These are phyloP conservation scores for Lichtheimia hyalospora DNA, from an alignment of 371 early-diverging fungal genomes.

Conservation along the genomic window DNA sequence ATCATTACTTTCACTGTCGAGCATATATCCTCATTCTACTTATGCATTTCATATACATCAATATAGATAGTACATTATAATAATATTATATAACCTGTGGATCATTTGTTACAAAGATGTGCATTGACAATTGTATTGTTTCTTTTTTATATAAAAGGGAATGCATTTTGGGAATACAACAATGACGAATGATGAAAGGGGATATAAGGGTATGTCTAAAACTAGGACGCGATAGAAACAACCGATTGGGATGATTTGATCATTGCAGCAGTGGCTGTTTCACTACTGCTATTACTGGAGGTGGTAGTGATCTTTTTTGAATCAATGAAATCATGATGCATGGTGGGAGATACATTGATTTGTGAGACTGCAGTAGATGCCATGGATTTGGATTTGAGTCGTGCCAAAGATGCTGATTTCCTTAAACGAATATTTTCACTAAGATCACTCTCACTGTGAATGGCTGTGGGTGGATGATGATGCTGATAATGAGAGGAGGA, in stretches of 20 bases:
- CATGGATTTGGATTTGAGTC: constrained; percentile 16
- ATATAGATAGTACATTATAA: too few relatives aligned
- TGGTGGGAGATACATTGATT: constrained; percentile 21
- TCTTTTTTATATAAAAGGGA: background rate
- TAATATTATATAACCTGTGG: too few relatives aligned
- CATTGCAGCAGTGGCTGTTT: constrained; percentile 2
- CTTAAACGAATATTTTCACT: constrained; percentile 9
- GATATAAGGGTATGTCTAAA: background rate
- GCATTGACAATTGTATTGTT: background rate
- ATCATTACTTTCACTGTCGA: background rate
- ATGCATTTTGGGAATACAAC: constrained; percentile 3
- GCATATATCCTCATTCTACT: too few relatives aligned
- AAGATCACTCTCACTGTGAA: background rate
- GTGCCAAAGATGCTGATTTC: constrained; percentile 15
- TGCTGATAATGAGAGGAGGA: constrained; percentile 1
- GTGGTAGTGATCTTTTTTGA: background rate
- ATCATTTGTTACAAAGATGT: background rate
- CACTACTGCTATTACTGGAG: background rate
- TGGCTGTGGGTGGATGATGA: background rate
- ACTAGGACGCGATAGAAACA: constrained; percentile 4
- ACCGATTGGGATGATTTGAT: constrained; percentile 2
- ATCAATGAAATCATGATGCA: constrained; percentile 6
- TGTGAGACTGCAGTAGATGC: constrained; percentile 25
- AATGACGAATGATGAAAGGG: background rate
- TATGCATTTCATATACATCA: too few relatives aligned